phyloP scores from a whole-genome alignment of 2,329 filamentous ascomycete genomes.

The Aspergillus candidus region DNA sequence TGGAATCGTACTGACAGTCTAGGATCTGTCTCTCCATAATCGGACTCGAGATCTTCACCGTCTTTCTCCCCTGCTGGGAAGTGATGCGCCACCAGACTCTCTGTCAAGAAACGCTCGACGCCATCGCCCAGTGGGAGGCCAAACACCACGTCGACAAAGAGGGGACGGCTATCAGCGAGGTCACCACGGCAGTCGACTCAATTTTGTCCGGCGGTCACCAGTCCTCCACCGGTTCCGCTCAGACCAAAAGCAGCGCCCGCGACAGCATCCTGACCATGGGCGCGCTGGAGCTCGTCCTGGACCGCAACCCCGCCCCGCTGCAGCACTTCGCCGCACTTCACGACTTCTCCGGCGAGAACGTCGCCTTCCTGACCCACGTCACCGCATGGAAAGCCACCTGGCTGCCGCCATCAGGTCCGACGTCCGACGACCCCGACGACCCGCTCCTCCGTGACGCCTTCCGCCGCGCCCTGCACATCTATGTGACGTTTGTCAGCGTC shows the following conservation, averaged over 20 bases:
- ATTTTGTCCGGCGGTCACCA: conserved; percentile 21
- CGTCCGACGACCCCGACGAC: conserved; percentile 18
- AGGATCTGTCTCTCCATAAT: conserved; percentile 55
- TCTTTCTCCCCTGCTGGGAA: conserved; percentile 59
- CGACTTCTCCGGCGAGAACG: conserved; percentile 67
- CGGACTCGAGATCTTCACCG: conserved; percentile 57
- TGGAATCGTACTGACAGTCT: background rate
- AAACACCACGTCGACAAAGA: conserved; percentile 22
- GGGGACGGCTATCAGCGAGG: conserved; percentile 24
- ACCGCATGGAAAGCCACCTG: conserved; percentile 48
- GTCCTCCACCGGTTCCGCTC: conserved; percentile 34
- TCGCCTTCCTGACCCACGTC: conserved; percentile 58
- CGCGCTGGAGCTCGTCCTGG: conserved; percentile 57
- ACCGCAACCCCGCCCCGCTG: conserved; percentile 52
- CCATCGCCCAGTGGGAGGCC: conserved; percentile 34
- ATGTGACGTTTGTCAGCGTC: conserved; percentile 55
- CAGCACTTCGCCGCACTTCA: conserved; percentile 59
- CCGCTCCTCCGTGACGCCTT: conserved; percentile 47
- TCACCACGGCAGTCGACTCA: conserved; percentile 25
- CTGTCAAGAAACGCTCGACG: conserved; percentile 30
- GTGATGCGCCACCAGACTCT: conserved; percentile 37
- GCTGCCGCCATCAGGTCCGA: conserved; percentile 19
- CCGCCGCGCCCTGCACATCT: conserved; percentile 56
- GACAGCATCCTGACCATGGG: conserved; percentile 54
- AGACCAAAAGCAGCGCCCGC: conserved; percentile 28